Evolutionary conservation across 805 yeast genomes (phyloP).

Genomic region (Candida easanensis): DNA sequence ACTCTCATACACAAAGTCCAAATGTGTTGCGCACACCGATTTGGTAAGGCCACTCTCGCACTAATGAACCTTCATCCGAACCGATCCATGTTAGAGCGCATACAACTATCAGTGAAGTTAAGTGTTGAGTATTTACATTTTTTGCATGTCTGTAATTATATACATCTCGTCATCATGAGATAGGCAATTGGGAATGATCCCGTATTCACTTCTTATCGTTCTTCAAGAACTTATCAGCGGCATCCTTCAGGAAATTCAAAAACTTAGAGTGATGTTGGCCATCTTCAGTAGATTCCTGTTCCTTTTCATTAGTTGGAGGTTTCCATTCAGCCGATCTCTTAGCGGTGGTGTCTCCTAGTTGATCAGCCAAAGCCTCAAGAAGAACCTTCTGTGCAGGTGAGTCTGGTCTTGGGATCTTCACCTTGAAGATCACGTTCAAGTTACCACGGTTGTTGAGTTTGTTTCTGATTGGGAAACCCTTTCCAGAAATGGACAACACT

Average conservation of each 20-base stretch:
- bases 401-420: slow-evolving; percentile 69
- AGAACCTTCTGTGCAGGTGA: slow-evolving; percentile 85
- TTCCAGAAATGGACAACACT: slow-evolving; percentile 71
- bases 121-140: neutral
- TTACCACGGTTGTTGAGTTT: slow-evolving; percentile 68
- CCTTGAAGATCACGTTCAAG: slow-evolving; percentile 69
- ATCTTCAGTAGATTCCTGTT: neutral
- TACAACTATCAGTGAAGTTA: no score
- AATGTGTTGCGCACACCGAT: no score
- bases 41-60: no score
- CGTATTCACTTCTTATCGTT: slow-evolving; percentile 11
- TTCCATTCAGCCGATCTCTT: slow-evolving; percentile 45
- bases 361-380: slow-evolving; percentile 92
- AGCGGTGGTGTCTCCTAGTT: slow-evolving; percentile 77
- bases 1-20: no score
- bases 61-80: no score
- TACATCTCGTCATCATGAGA: neutral
- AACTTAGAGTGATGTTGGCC: slow-evolving; percentile 17
- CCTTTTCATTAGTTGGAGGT: neutral
- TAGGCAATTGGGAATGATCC: no score
- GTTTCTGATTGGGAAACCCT: slow-evolving; percentile 75
- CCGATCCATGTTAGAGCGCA: no score
- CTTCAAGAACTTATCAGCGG: slow-evolving; percentile 19
- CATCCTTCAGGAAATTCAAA: slow-evolving; percentile 17
- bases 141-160: neutral